These are phyloP conservation scores for Tetrahymena malaccensis DNA, from an alignment of 73 alveolate genomes.

Conservation along the genomic window DNA sequence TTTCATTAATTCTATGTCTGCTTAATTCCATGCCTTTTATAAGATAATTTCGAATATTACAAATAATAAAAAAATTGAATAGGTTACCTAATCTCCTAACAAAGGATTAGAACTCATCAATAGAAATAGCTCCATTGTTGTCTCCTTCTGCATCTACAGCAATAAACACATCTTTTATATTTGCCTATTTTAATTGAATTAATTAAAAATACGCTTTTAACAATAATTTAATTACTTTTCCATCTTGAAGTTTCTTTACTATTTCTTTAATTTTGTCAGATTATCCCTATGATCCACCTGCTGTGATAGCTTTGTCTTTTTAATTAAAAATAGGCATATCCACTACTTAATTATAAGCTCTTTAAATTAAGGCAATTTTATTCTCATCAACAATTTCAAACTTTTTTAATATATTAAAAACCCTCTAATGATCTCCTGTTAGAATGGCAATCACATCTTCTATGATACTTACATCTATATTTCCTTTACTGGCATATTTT, in stretches of 20 bases:
- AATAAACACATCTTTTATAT: background rate
- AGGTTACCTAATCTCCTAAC: background rate
- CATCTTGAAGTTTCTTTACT: background rate
- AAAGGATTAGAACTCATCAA: background rate
- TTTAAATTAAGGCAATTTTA: background rate
- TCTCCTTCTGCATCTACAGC: background rate
- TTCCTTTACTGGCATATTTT: background rate
- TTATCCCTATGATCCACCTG: background rate
- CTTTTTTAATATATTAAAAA: background rate
- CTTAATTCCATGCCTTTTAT: slow-evolving; percentile 23
- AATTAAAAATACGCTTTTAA: background rate
- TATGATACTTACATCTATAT: background rate
- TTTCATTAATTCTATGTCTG: slow-evolving; percentile 37
- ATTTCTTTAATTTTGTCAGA: background rate
- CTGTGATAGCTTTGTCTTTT: background rate
- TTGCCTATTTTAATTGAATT: background rate
- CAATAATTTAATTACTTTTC: background rate
- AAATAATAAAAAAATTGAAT: background rate
- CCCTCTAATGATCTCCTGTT: background rate
- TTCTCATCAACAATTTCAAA: background rate
- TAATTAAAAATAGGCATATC: background rate
- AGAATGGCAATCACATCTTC: background rate
- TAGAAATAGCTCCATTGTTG: background rate
- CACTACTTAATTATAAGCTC: background rate
- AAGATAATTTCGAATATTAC: background rate